phyloP scores from a whole-genome alignment of 371 early-diverging fungal genomes.

The Phascolomyces articulosus region DNA sequence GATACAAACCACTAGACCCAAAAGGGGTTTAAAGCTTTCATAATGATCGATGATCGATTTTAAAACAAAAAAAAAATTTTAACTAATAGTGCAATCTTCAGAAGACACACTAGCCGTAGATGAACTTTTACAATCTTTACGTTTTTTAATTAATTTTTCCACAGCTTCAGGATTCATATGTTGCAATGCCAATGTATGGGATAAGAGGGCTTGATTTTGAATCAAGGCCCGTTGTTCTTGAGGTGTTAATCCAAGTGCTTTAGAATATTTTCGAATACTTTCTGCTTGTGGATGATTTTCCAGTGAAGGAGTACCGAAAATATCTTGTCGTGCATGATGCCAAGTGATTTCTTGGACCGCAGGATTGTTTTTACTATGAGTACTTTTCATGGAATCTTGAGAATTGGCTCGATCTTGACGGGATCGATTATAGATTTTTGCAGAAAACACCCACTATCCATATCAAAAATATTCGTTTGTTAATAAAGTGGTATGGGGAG shows the following conservation, averaged over 20 bases:
- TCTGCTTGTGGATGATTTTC: conserved; percentile 39
- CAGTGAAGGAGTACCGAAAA: conserved; percentile 6
- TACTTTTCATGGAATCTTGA: conserved; percentile 4
- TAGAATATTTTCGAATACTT: conserved; percentile 35
- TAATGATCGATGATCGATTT: no score
- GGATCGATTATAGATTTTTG: conserved; percentile 21
- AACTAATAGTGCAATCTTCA: conserved; percentile 31
- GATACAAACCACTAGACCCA: no score
- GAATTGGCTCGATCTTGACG: conserved; percentile 5
- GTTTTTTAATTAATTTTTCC: conserved; percentile 20
- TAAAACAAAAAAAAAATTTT: no score
- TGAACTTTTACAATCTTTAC: conserved; percentile 20
- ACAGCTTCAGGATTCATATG: conserved; percentile 23
- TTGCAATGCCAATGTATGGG: conserved; percentile 31
- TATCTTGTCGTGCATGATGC: conserved; percentile 6
- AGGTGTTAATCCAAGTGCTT: conserved; percentile 32
- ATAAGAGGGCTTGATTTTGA: conserved; percentile 37
- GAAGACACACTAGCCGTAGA: conserved; percentile 9
- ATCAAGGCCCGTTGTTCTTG: conserved; percentile 38
- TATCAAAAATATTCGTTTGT: neutral
- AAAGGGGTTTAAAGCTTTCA: no score
- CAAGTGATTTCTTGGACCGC: conserved; percentile 11
- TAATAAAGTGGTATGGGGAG: no score
- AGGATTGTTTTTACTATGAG: conserved; percentile 2
- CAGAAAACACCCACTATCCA: conserved; percentile 33